phyloP scores from a whole-genome alignment of 352 stramenopile genomes.

The Globisporangium spinosum region DNA sequence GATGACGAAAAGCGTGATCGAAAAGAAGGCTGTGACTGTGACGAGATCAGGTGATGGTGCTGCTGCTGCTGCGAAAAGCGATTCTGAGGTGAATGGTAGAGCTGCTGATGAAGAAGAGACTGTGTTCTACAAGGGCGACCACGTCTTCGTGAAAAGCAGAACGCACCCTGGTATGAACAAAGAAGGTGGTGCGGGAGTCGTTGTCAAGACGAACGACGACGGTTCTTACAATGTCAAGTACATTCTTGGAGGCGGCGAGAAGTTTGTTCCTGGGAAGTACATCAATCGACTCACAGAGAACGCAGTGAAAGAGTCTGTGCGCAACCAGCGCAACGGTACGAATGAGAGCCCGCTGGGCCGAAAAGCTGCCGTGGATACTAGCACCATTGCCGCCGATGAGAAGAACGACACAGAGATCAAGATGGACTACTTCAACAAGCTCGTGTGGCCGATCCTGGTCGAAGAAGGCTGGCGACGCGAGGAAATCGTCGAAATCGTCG shows the following conservation, averaged over 20 bases:
- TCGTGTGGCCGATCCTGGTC: constrained; percentile 75
- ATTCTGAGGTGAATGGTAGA: constrained; percentile 6
- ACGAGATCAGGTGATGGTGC: not conserved
- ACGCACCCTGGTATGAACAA: constrained; percentile 82
- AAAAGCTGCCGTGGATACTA: not conserved
- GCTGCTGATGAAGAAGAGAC: constrained; percentile 5
- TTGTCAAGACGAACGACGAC: constrained; percentile 54
- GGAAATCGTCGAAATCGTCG: constrained; percentile 47
- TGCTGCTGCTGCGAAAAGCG: constrained; percentile 11
- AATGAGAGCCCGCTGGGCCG: constrained; percentile 11
- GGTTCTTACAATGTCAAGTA: constrained; percentile 84
- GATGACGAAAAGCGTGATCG: constrained; percentile 10
- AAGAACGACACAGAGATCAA: constrained; percentile 28
- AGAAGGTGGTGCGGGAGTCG: constrained; percentile 51
- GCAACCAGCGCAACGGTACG: constrained; percentile 33
- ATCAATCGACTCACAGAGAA: constrained; percentile 67
- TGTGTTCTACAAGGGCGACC: constrained; percentile 52
- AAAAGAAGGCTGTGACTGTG: not conserved
- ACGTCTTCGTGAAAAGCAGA: constrained; percentile 70
- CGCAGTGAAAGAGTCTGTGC: constrained; percentile 72
- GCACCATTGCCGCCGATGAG: not conserved
- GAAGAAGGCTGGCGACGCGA: constrained; percentile 69
- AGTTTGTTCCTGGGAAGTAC: constrained; percentile 53
- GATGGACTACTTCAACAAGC: constrained; percentile 73
- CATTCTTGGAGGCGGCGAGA: constrained; percentile 73